Conservation (phyloP, 257 asterid genomes). For the Cordia subcordata region DNA sequence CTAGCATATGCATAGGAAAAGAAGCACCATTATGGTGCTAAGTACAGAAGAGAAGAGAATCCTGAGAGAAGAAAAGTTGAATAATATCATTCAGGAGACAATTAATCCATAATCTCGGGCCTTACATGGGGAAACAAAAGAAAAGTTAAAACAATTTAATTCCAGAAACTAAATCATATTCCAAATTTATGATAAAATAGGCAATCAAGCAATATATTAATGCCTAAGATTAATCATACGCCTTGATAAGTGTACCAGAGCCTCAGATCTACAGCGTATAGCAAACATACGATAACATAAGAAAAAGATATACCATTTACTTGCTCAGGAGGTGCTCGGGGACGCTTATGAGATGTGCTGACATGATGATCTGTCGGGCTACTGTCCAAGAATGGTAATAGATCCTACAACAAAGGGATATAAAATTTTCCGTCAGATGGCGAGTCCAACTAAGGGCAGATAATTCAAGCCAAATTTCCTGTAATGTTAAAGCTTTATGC, state of each 20-base stretch:
- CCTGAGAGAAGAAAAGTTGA: too few species aligned
- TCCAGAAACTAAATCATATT: too few species aligned
- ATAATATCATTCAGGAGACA: too few species aligned
- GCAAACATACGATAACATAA: background rate
- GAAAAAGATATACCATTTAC: slow-evolving; percentile 10
- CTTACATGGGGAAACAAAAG: too few species aligned
- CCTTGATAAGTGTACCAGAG: background rate
- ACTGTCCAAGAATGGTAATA: slow-evolving; percentile 78
- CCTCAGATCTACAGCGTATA: background rate
- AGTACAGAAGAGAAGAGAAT: too few species aligned
- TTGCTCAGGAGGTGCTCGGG: slow-evolving; percentile 37
- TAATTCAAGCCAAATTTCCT: background rate
- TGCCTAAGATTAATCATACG: too few species aligned
- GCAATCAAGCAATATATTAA: too few species aligned
- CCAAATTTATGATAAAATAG: too few species aligned
- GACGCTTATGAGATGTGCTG: slow-evolving; percentile 73
- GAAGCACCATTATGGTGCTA: too few species aligned
- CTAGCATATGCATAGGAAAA: too few species aligned
- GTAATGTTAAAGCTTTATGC: background rate
- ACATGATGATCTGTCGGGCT: slow-evolving; percentile 81
- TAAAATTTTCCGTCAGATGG: slow-evolving; percentile 16
- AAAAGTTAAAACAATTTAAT: too few species aligned
- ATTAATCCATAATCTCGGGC: too few species aligned
- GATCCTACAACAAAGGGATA: slow-evolving; percentile 55
- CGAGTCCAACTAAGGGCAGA: background rate